Evolutionary conservation across 805 yeast genomes (phyloP), one percentile per base, ranked within the genome.

Genomic region (Suhomyces tanzawaensis): DNA sequence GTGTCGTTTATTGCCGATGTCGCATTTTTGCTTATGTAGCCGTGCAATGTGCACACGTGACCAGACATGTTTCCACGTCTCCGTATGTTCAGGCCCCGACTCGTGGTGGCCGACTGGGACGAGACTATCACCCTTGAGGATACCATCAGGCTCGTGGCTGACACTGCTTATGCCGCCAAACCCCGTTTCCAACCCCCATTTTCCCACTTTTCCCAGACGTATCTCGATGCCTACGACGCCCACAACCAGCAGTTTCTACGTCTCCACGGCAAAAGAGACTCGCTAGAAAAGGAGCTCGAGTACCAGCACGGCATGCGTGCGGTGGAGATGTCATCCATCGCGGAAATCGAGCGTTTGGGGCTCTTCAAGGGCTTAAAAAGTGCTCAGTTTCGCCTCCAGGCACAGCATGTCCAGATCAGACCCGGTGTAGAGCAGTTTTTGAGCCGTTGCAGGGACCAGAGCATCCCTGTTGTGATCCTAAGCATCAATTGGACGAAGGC

Each of bases 401-500:
- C 73, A 0, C 14, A 29, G 1, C 42, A 62, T 5, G 68, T 79
- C 3, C 46, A 49, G 14, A 47, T 75, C 7, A 62, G 66, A 17
- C 57, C 55, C 0, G 77, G 76, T 0, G 71, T 74, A 48, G 37
- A 53, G 31, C 55, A 57, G 13, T 64, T 72, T 45, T 40, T 65
- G 24, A 26, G 41, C 29, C n/a, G 32, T 32, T 37, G 66, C 48
- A 23, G 37, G 15, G 17, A 14, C 6, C 25, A 38, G 32, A 23
- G 48, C 1, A 51, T 69, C 3, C 75, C 76, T 0, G 55, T 75
- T 1, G 55, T 60, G 7, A 62, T 81, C 2, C 47, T 81, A 22
- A 80, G 85, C 47, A 77, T 80, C 32, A 80, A 80, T 53, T 81
- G 87, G 87, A 74, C 83, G 6, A 63, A 69, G 1, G 15, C 60